These are phyloP conservation scores for Xylaria cubensis DNA, from an alignment of 495 filamentous ascomycete species.

Conservation along the genomic window DNA sequence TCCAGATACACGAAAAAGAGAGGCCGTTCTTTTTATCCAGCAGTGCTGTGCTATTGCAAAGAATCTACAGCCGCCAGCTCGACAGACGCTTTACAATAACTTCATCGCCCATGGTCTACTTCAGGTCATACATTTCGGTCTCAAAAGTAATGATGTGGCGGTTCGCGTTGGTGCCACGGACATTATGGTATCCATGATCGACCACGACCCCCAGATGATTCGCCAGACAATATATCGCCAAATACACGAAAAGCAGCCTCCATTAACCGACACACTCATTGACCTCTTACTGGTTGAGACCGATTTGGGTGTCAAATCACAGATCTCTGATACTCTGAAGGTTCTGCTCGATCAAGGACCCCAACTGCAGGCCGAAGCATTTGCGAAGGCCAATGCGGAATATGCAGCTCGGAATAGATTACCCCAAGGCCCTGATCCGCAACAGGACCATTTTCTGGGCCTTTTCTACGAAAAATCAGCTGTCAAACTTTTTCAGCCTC, in stretches of 20 bases:
- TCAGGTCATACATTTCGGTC: slow-evolving; percentile 87
- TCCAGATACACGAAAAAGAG: slow-evolving; percentile 79
- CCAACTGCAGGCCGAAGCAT: slow-evolving; percentile 62
- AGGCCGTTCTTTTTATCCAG: slow-evolving; percentile 95
- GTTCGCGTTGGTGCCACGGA: slow-evolving; percentile 94
- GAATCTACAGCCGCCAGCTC: slow-evolving; percentile 81
- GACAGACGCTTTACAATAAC: slow-evolving; percentile 82
- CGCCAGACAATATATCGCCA: slow-evolving; percentile 90
- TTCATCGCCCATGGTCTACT: slow-evolving; percentile 90
- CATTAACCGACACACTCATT: slow-evolving; percentile 92
- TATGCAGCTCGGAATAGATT: slow-evolving; percentile 63
- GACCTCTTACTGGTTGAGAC: slow-evolving; percentile 89
- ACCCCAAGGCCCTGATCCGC: slow-evolving; percentile 61
- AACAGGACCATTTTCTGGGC: slow-evolving; percentile 83
- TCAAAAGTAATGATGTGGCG: slow-evolving; percentile 81
- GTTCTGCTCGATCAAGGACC: slow-evolving; percentile 87
- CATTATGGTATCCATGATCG: slow-evolving; percentile 90
- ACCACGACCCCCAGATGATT: slow-evolving; percentile 94
- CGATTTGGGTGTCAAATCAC: slow-evolving; percentile 93
- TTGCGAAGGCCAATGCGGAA: slow-evolving; percentile 72
- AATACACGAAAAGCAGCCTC: slow-evolving; percentile 82
- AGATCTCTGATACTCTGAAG: slow-evolving; percentile 95
- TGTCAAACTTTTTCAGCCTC: slow-evolving; percentile 82
- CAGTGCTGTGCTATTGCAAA: slow-evolving; percentile 95
- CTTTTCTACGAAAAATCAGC: slow-evolving; percentile 92